Percentiles rank a stretch among this genome's conserved stretches.
phyloP scores from a whole-genome alignment of 805 yeast species.

The Nakazawaea anatomiae region DNA sequence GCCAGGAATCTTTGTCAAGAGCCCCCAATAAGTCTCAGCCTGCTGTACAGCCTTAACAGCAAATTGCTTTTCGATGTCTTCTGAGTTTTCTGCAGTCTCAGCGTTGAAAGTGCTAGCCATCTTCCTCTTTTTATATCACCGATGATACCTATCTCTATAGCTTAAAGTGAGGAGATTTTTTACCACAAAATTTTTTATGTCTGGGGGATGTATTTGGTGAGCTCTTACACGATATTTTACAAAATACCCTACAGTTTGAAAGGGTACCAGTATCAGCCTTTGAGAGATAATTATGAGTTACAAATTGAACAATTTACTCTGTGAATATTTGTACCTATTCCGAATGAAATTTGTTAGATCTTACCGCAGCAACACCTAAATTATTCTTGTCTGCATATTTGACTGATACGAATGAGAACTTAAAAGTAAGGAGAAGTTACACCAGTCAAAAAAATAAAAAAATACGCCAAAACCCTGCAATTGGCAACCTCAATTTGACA shows the following conservation, averaged over 20 bases:
- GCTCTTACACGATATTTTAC: background rate
- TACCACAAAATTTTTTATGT: background rate
- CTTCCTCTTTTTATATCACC: conserved; percentile 19
- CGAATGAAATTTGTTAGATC: no score
- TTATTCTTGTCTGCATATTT: no score
- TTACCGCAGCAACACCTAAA: no score
- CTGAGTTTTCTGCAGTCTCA: conserved; percentile 89
- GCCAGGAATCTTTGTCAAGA: conserved; percentile 72
- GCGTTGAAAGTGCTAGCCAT: conserved; percentile 53
- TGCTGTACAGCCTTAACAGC: conserved; percentile 97
- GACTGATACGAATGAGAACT: no score
- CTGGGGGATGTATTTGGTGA: background rate
- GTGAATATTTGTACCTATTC: no score
- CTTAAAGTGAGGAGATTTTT: background rate
- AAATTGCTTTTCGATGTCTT: conserved; percentile 94
- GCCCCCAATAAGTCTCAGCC: conserved; percentile 89
- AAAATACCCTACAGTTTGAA: no score
- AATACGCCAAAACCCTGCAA: background rate
- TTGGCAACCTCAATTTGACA: no score
- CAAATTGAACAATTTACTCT: no score
- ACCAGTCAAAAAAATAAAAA: background rate
- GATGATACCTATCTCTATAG: background rate
- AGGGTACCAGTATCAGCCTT: no score
- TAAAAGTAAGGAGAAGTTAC: no score
- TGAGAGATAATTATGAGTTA: no score